Percentiles rank a stretch among this genome's conserved stretches.
phyloP scores from a whole-genome alignment of 2,329 filamentous ascomycete species.

The Aspergillus fumigatus region DNA sequence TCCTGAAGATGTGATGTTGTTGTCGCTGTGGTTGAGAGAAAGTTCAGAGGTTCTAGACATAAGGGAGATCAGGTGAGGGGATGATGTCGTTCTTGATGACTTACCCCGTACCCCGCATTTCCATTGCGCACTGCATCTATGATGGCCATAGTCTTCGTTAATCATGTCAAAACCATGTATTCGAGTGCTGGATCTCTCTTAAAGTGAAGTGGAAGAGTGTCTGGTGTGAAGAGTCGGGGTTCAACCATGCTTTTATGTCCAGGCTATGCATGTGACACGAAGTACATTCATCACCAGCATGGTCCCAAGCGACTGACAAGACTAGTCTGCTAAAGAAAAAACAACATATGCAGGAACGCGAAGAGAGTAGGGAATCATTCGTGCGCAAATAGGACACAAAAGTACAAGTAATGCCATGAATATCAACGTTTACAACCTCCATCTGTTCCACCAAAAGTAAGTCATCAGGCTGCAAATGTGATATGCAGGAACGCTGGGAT shows the following conservation, averaged over 20 bases:
- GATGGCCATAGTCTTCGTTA: not conserved
- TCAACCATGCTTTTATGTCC: not conserved
- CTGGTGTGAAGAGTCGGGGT: not conserved
- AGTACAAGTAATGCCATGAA: constrained; percentile 1
- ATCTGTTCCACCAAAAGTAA: constrained; percentile 3
- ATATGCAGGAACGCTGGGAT: constrained; percentile 10
- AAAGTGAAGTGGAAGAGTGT: not conserved
- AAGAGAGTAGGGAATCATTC: constrained; percentile 17
- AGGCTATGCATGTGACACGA: not conserved
- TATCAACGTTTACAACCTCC: constrained; percentile 10
- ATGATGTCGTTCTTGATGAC: not conserved
- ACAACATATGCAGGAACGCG: constrained; percentile 3
- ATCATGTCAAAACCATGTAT: no score
- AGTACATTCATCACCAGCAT: not conserved
- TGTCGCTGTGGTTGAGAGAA: not conserved
- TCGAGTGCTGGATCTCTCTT: not conserved
- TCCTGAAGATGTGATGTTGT: not conserved
- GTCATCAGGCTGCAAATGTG: constrained; percentile 6
- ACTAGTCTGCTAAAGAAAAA: not conserved
- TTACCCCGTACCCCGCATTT: not conserved
- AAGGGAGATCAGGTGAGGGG: not conserved
- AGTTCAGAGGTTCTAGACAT: not conserved
- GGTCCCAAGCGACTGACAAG: not conserved
- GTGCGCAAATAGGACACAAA: constrained; percentile 1
- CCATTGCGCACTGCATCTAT: not conserved